Percentiles rank a stretch among this genome's conserved stretches.
phyloP scores from a whole-genome alignment of 495 filamentous ascomycete species.

The Usnea hakonensis region DNA sequence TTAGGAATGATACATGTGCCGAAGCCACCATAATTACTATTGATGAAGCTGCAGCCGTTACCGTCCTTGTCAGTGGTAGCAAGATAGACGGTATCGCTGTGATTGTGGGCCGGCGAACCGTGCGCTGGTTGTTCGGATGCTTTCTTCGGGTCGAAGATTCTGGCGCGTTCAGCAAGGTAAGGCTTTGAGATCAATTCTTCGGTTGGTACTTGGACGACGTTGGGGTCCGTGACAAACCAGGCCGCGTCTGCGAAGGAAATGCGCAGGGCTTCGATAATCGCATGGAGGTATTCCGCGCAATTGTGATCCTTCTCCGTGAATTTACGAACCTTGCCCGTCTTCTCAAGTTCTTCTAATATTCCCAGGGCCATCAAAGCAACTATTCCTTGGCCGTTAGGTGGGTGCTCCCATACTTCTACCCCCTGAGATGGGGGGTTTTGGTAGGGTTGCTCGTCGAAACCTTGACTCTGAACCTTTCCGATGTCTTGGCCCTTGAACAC shows the following conservation, averaged over 20 bases:
- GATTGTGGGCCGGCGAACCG: constrained; percentile 61
- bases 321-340: constrained; percentile 58
- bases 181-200: constrained; percentile 48
- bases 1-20: constrained; percentile 78
- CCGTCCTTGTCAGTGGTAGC: constrained; percentile 68
- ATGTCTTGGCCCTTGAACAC: constrained; percentile 66
- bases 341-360: constrained; percentile 77
- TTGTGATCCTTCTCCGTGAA: constrained; percentile 68
- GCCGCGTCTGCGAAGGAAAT: constrained; percentile 86
- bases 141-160: constrained; percentile 55
- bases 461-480: constrained; percentile 32
- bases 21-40: constrained; percentile 88
- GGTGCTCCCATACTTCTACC: constrained; percentile 92
- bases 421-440: constrained; percentile 43
- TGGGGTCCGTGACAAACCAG: constrained; percentile 86
- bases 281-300: constrained; percentile 72
- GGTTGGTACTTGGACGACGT: constrained; percentile 56
- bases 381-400: constrained; percentile 95
- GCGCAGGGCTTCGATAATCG: constrained; percentile 79
- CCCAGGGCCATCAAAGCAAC: constrained; percentile 91
- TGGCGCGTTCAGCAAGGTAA: constrained; percentile 63
- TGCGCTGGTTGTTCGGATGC: constrained; percentile 52
- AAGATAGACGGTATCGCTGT: constrained; percentile 91
- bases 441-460: constrained; percentile 34
- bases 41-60: constrained; percentile 94